Base-by-base conservation (phyloP, 306 rosid species). In the Fragaria vesca region DNA sequence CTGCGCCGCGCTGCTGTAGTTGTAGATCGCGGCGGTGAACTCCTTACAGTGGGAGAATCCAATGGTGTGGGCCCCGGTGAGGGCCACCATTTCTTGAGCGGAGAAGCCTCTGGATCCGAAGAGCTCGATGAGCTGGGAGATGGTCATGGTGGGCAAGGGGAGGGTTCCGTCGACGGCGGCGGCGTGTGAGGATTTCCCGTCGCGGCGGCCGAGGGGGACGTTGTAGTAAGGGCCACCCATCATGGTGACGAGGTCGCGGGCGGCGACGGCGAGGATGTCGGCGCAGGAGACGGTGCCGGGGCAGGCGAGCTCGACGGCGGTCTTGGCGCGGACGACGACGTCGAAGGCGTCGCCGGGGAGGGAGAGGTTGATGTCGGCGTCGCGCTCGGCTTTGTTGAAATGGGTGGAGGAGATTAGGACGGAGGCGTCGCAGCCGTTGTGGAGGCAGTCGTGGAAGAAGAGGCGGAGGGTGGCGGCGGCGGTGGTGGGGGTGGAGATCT, bases 61-160 rank as follows among this genome's bases (percentile, higher is more conserved):
- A 1, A 93, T 84, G 18, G 98, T 93, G 88, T 94, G 98, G 6
- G 98, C 98, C 8, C 98, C 97, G 9, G 68, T 46, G 8, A 94
- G 81, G 0, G 96, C 98, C 21, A 94, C 97, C 86, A 89, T 85
- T 74, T 94, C 98, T 52, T 88, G 88, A 0, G 84, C 76, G 7
- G 96, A 77, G 69, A 93, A 91, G 0, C 98, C 97, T 4, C 89
- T 77, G 11, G 79, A 73, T 18, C 81, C 75, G 78, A 93, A 93
- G 72, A 91, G 66, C 6, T 58, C 12, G 32, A 79, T 66, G 58
- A 94, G 86, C 34, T 84, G 81, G 0, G 91, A 40, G n/a, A 94
- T 75, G 3, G 93, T 61, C 91, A 89, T 89, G 4, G 85, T 8
- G 18, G 98, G 90, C 16, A 54, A 73, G 5, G 97, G 98, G 9